These are phyloP conservation scores for Knoxdaviesia proteae DNA, from an alignment of 2,329 filamentous ascomycete genomes.

Conservation along the genomic window DNA sequence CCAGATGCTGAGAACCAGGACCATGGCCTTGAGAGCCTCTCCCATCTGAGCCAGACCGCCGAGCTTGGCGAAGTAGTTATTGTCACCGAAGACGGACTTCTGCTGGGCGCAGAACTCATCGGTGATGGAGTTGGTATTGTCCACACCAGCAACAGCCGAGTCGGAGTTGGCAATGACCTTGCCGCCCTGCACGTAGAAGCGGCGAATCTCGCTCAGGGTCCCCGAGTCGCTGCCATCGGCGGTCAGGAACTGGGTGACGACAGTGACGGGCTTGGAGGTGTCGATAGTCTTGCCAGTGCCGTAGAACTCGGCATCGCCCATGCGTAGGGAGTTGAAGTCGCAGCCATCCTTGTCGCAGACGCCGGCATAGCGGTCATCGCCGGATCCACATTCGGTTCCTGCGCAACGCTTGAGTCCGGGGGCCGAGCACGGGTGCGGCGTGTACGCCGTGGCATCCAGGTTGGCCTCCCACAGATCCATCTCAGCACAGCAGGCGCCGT, in stretches of 20 bases:
- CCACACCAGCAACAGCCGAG: conserved; percentile 13
- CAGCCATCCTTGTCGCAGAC: conserved; percentile 44
- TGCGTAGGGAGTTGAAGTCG: conserved; percentile 44
- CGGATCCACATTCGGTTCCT: background rate
- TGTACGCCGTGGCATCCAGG: conserved; percentile 31
- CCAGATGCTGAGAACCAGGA: conserved; percentile 41
- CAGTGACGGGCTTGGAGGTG: conserved; percentile 33
- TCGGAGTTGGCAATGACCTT: conserved; percentile 25
- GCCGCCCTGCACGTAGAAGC: conserved; percentile 40
- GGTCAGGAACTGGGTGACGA: conserved; percentile 36
- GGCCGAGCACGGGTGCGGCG: conserved; percentile 30
- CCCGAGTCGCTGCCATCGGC: too few relatives aligned
- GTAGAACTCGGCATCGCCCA: conserved; percentile 39
- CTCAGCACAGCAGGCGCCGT: conserved; percentile 34
- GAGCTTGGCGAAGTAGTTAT: conserved; percentile 23
- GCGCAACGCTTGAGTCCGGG: conserved; percentile 7
- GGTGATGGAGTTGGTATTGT: conserved; percentile 36
- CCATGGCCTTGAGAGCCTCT: conserved; percentile 37
- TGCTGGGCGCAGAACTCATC: conserved; percentile 33
- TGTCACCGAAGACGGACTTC: conserved; percentile 33
- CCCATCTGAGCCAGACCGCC: conserved; percentile 37
- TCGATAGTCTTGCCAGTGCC: conserved; percentile 35
- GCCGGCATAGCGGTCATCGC: conserved; percentile 27
- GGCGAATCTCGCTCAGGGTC: conserved; percentile 22
- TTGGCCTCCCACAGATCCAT: conserved; percentile 41